Percentiles rank a stretch among this genome's conserved stretches.
phyloP scores from a whole-genome alignment of 1,139 yeast genomes.

The Yamadazyma dendronema region DNA sequence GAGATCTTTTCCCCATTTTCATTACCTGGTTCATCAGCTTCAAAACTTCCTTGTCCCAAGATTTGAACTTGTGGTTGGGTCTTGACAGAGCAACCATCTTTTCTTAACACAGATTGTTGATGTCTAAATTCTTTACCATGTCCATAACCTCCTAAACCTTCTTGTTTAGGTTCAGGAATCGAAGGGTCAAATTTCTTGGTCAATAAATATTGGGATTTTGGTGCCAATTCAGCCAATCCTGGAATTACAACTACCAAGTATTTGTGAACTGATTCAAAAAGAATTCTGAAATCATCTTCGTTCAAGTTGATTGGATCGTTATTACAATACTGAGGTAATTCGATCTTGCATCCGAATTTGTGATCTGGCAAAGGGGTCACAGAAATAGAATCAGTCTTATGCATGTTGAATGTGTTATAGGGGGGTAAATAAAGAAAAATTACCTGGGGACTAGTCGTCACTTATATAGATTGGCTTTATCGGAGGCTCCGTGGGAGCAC shows the following conservation, averaged over 20 bases:
- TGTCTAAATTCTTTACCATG: slow-evolving; percentile 86
- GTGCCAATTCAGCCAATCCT: slow-evolving; percentile 60
- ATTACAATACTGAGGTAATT: slow-evolving; percentile 61
- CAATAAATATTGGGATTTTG: slow-evolving; percentile 69
- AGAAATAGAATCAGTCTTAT: slow-evolving; percentile 20
- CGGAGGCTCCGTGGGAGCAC: slow-evolving; percentile 13
- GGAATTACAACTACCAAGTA: slow-evolving; percentile 75
- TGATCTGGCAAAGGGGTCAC: slow-evolving; percentile 50
- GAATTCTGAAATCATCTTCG: slow-evolving; percentile 60
- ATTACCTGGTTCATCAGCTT: slow-evolving; percentile 66
- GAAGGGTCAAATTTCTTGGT: slow-evolving; percentile 79
- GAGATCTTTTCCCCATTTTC: slow-evolving; percentile 54
- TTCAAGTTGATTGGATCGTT: slow-evolving; percentile 71
- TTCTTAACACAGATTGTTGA: slow-evolving; percentile 68
- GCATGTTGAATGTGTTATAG: slow-evolving; percentile 9
- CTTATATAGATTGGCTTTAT: slow-evolving; percentile 4
- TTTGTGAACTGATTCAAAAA: slow-evolving; percentile 63
- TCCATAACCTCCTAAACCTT: slow-evolving; percentile 62
- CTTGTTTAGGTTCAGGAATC: slow-evolving; percentile 46
- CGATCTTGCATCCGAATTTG: slow-evolving; percentile 67
- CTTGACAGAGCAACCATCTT: slow-evolving; percentile 79
- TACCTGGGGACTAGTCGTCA: not conserved
- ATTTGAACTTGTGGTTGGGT: slow-evolving; percentile 86
- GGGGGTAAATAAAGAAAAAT: not conserved
- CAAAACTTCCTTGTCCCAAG: slow-evolving; percentile 77